A percentile compares a stretch with the other conserved stretches of the same genome.
Conservation (phyloP, 768 basidiomycete species). For the Lanmaoa pseudosensibilis region DNA sequence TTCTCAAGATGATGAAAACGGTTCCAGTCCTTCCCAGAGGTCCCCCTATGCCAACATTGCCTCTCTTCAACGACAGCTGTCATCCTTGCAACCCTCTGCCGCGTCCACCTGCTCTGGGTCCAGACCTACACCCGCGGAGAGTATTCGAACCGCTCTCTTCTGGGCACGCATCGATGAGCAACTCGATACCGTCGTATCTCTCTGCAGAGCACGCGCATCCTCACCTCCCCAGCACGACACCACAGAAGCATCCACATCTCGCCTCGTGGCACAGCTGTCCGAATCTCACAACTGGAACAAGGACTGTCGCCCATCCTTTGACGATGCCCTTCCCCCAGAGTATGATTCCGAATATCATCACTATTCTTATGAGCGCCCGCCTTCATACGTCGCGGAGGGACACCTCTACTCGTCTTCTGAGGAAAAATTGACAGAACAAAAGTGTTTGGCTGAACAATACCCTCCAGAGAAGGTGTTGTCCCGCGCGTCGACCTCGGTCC, state of each 20-base stretch:
- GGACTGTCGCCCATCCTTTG: slow-evolving; percentile 9
- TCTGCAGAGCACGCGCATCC: slow-evolving; percentile 61
- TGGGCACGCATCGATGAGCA: slow-evolving; percentile 77
- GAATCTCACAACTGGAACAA: slow-evolving; percentile 34
- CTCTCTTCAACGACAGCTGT: slow-evolving; percentile 65
- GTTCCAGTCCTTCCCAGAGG: not conserved
- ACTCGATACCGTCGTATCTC: slow-evolving; percentile 62
- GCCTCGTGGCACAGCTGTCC: slow-evolving; percentile 21
- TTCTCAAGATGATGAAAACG: slow-evolving; percentile 4
- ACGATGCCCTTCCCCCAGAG: slow-evolving; percentile 49
- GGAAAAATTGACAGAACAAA: slow-evolving; percentile 13
- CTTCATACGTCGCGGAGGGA: slow-evolving; percentile 24
- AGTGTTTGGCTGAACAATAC: slow-evolving; percentile 10
- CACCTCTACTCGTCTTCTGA: not conserved
- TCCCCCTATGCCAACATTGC: slow-evolving; percentile 48
- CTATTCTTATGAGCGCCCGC: slow-evolving; percentile 23
- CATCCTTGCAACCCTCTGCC: slow-evolving; percentile 54
- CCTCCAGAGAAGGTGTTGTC: slow-evolving; percentile 23
- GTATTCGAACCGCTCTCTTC: slow-evolving; percentile 61
- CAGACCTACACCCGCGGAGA: slow-evolving; percentile 42
- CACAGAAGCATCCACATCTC: slow-evolving; percentile 23
- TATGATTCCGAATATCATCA: slow-evolving; percentile 41
- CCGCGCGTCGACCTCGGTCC: not conserved
- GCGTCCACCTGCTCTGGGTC: slow-evolving; percentile 7
- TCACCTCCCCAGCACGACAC: slow-evolving; percentile 4